These are phyloP conservation scores for Coniella vitis DNA, from an alignment of 2,329 filamentous ascomycete genomes.

Conservation along the genomic window DNA sequence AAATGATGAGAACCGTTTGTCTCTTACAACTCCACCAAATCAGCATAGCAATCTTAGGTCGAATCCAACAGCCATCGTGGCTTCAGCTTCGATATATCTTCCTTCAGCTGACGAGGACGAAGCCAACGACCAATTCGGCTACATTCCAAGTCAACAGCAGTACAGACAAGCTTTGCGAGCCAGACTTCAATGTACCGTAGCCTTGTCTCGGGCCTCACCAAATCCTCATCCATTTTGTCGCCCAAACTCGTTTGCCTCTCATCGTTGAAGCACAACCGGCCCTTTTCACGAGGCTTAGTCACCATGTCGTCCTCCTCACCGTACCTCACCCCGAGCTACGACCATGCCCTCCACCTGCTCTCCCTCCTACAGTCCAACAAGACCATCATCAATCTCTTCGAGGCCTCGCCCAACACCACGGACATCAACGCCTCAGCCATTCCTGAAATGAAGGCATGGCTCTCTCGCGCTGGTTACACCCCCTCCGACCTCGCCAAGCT, in stretches of 20 bases:
- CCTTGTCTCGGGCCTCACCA: slow-evolving; percentile 1
- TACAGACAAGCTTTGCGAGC: not conserved
- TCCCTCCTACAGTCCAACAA: slow-evolving; percentile 76
- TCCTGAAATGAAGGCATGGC: slow-evolving; percentile 76
- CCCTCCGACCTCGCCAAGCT: slow-evolving; percentile 35
- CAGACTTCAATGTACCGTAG: slow-evolving; percentile 2
- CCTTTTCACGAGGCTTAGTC: not conserved
- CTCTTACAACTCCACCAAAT: too few species aligned
- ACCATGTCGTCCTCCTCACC: slow-evolving; percentile 13
- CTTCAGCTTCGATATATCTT: too few species aligned
- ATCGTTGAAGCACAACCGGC: not conserved
- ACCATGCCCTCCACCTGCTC: slow-evolving; percentile 67
- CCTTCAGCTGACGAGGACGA: too few species aligned
- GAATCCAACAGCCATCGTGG: too few species aligned
- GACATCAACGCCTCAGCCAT: slow-evolving; percentile 67
- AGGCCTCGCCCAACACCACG: slow-evolving; percentile 34
- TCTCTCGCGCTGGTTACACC: slow-evolving; percentile 67
- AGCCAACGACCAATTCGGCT: too few species aligned
- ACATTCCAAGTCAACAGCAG: not conserved
- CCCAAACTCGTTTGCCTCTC: not conserved
- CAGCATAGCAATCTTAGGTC: too few species aligned
- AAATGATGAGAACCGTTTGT: too few species aligned
- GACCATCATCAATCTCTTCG: slow-evolving; percentile 49
- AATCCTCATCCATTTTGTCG: not conserved
- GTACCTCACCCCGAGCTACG: slow-evolving; percentile 36